Conservation (phyloP, 768 basidiomycete genomes). For the Lepiota venenata region DNA sequence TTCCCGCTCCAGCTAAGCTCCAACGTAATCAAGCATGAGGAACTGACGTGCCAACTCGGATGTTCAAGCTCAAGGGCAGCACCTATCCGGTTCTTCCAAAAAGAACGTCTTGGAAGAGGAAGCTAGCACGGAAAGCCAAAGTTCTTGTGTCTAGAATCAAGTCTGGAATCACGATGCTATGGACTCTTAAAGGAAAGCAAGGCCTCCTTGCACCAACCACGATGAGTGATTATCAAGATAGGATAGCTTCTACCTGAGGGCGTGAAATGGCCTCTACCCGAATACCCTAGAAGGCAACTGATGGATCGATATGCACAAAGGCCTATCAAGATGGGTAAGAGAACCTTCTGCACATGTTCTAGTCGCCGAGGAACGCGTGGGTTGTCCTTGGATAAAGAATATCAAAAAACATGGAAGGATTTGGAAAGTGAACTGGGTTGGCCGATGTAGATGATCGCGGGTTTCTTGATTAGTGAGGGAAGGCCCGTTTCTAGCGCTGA, state of each 20-base stretch:
- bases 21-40: too few species aligned
- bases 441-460: not conserved
- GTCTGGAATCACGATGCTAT: too few species aligned
- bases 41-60: too few species aligned
- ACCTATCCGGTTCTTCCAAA: too few species aligned
- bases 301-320: slow-evolving; percentile 1
- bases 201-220: too few species aligned
- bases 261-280: not conserved
- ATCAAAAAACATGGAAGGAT: not conserved
- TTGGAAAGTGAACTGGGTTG: slow-evolving; percentile 11
- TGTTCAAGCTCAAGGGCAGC: too few species aligned
- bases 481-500: not conserved
- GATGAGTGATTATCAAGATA: too few species aligned
- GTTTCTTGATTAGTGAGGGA: not conserved
- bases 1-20: too few species aligned
- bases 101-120: too few species aligned
- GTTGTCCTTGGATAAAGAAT: not conserved
- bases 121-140: too few species aligned
- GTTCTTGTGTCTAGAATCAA: too few species aligned
- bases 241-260: not conserved
- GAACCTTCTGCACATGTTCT: not conserved
- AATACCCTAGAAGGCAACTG: not conserved
- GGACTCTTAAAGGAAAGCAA: too few species aligned
- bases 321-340: slow-evolving; percentile 6
- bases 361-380: slow-evolving; percentile 10